Base-by-base conservation (phyloP, 768 basidiomycete genomes). In the Mycena haematopus region DNA sequence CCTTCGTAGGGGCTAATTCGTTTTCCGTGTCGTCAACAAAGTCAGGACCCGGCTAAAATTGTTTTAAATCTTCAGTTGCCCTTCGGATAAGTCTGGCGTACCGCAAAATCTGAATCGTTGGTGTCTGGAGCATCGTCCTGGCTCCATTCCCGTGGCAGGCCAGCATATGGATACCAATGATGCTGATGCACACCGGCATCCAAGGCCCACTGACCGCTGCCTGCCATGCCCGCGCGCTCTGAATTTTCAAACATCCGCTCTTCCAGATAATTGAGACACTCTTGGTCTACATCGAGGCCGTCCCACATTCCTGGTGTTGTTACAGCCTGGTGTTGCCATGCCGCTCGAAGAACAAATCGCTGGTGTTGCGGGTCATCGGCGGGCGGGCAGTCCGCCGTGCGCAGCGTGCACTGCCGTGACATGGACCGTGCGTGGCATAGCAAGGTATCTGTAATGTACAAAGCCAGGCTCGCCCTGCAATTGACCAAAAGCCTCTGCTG, bases 121-220 rank as follows among this genome's bases (percentile, higher is more conserved):
- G 17, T 19, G 3, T 44, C 40, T 8, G 40, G 45, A 24, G 45
- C 53, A 44, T 42, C 38, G 7, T 54, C 40, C 19, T 15, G 10
- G 10, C 38, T 29, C 53, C 53, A 54, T 4, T 27, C 25, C 2
- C 15, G 24, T 0, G 25, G 52, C 40, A 53, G 38, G 14, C 25
- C 14, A 14, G 19, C 24, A 27, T 63, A 68, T 19, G 62, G 68
- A 58, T 55, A 36, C 71, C 71, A 71, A 24, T 42, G 42, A 14
- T 65, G 63, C 51, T 72, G 68, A 54, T 70, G 71, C 33, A 52
- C 47, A 9, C 71, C 70, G 3, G 65, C 60, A 63, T 73, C 68
- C 3, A 70, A 54, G 8, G 71, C 72, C 69, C 72, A 73, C 36
- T 68, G 70, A 13, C 65, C 57, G 56, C 65, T 60, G 8, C 72